phyloP scores from a whole-genome alignment of 176 grass and related monocot genomes.

The Pharus latifolius region DNA sequence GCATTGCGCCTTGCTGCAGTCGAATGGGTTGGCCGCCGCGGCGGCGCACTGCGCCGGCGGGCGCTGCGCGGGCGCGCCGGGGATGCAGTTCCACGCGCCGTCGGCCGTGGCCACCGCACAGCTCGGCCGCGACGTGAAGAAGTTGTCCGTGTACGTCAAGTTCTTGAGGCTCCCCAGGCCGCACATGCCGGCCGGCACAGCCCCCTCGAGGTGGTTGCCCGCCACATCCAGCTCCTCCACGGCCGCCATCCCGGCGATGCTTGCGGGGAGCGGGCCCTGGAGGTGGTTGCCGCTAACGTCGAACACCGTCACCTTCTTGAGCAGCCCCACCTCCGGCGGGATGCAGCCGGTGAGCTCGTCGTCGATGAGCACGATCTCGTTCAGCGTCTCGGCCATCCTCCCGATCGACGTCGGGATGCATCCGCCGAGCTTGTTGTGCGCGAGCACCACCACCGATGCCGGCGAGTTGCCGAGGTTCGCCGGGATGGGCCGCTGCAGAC shows the following conservation, averaged over 20 bases:
- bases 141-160: conserved; percentile 71
- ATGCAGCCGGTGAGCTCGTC: conserved; percentile 50
- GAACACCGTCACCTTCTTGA: conserved; percentile 51
- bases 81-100: conserved; percentile 61
- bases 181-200: conserved; percentile 47
- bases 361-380: conserved; percentile 73
- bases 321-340: conserved; percentile 46
- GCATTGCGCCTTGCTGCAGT: conserved; percentile 78
- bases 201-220: conserved; percentile 41
- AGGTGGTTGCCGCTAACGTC: conserved; percentile 75
- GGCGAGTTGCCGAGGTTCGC: conserved; percentile 71
- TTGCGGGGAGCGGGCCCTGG: conserved; percentile 24
- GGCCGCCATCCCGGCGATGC: conserved; percentile 14
- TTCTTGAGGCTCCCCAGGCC: conserved; percentile 24
- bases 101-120: conserved; percentile 29
- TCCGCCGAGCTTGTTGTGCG: conserved; percentile 53
- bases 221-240: conserved; percentile 64
- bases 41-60: conserved; percentile 36
- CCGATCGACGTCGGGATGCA: conserved; percentile 73
- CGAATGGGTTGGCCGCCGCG: conserved; percentile 42
- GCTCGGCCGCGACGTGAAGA: conserved; percentile 40
- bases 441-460: conserved; percentile 73
- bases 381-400: conserved; percentile 43
- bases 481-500: conserved; percentile 53
- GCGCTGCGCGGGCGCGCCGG: conserved; percentile 33